phyloP scores from a whole-genome alignment of 768 basidiomycete genomes.

The Dacryopinax primogenitus region DNA sequence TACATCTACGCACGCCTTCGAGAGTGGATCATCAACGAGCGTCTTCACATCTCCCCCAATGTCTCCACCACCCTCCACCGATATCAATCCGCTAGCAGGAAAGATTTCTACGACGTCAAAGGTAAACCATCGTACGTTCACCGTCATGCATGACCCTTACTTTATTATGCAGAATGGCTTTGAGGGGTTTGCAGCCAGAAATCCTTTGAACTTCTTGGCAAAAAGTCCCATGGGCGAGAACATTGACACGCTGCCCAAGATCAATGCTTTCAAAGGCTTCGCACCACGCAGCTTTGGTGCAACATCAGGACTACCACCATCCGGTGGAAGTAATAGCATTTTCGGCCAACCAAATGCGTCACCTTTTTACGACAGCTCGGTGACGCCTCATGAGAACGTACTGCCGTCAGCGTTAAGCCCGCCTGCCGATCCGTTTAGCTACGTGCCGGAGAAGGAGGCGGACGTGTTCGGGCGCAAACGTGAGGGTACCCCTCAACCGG shows the following conservation, averaged over 20 bases:
- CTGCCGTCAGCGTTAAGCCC: not conserved
- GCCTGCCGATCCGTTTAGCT: not conserved
- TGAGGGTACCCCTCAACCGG: not conserved
- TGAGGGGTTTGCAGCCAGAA: not conserved
- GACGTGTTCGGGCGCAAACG: slow-evolving; percentile 1
- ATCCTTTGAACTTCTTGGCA: not conserved
- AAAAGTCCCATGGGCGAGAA: slow-evolving; percentile 4
- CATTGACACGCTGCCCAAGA: not conserved
- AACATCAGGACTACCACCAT: not conserved
- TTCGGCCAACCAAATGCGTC: not conserved
- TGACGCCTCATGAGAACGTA: not conserved
- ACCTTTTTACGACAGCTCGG: no score
- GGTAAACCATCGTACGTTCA: not conserved
- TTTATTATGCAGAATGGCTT: not conserved
- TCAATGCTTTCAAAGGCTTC: not conserved
- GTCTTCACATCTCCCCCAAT: not conserved
- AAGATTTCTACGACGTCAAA: not conserved
- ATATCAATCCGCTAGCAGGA: not conserved
- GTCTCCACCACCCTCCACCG: not conserved
- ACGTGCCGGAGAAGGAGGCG: not conserved
- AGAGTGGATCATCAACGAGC: not conserved
- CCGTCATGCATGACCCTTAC: not conserved
- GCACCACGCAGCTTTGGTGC: not conserved
- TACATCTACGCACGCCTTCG: not conserved
- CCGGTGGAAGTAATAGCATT: not conserved